A percentile compares a stretch with the other conserved stretches of the same genome.
These are phyloP conservation scores for Xylaria sp. DNA, from an alignment of 2,329 filamentous ascomycete species.

Conservation along the genomic window DNA sequence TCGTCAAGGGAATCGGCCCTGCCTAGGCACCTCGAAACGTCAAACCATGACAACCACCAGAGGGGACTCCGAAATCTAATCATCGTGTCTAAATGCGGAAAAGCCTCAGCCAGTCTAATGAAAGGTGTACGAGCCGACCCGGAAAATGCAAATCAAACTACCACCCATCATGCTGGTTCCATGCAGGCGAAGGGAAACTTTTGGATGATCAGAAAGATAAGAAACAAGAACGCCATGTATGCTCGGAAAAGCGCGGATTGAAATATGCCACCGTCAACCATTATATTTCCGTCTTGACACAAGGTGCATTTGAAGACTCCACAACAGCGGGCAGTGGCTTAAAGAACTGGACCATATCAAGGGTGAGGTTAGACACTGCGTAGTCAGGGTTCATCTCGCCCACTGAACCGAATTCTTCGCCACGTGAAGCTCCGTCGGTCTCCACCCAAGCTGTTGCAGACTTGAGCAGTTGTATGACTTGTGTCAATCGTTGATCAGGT, in stretches of 20 bases:
- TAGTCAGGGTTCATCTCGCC: conserved; percentile 75
- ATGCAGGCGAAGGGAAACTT: conserved; percentile 51
- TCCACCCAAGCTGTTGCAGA: conserved; percentile 69
- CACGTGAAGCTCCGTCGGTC: conserved; percentile 71
- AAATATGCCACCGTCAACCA: conserved; percentile 27
- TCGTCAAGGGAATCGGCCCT: conserved; percentile 35
- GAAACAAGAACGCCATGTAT: conserved; percentile 48
- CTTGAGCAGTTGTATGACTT: conserved; percentile 70
- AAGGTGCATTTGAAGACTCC: conserved; percentile 56
- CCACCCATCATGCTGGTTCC: conserved; percentile 50
- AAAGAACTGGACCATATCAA: conserved; percentile 79
- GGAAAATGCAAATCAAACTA: conserved; percentile 52
- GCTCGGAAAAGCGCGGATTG: conserved; percentile 40
- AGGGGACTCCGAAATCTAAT: conserved; percentile 47
- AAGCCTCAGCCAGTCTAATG: conserved; percentile 51
- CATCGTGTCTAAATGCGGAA: conserved; percentile 52
- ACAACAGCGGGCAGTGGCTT: conserved; percentile 65
- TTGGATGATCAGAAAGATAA: conserved; percentile 46
- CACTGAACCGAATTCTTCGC: conserved; percentile 75
- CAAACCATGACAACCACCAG: conserved; percentile 46
- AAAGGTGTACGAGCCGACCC: conserved; percentile 47
- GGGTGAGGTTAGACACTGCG: conserved; percentile 70
- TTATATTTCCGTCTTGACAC: conserved; percentile 56
- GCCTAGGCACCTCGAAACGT: conserved; percentile 43
- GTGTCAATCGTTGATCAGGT: conserved; percentile 69